Evolutionary conservation across 2,329 filamentous ascomycete genomes (phyloP), one percentile per base, ranked within the genome.

Genomic region (Helminthosporium solani): DNA sequence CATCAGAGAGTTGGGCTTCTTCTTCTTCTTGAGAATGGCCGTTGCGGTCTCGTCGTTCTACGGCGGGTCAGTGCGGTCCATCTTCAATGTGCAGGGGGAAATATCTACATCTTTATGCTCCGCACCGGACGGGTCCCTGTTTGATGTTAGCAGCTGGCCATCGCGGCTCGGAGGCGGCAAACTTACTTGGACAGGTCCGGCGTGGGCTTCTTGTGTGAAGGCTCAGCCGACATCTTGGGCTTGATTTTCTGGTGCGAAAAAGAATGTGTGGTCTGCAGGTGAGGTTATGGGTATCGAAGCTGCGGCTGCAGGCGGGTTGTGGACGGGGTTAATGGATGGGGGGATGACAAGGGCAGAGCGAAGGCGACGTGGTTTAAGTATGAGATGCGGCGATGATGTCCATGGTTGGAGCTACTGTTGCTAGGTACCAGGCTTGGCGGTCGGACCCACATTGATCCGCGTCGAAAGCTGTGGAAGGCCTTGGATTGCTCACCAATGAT

Each of bases 1-100:
- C 90, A 99, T 95, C 73, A 99, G 77, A 69, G 92, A 95, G 77
- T 99, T 99, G 64, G 91, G 91, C 89, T 99, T 99, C 91, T 99
- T 99, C 87, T 99, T 99, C 83, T 97, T 97, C 81, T 96, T 97
- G 67, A 99, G 83, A 64, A 99, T 99, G 60, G 94, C 94, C 36
- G 94, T 99, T 42, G 94, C 84, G 53, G 86, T 90, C 70, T 96
- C 94, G 72, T 96, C 88, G 65, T 90, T 85, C 85, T 95, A 57
- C 56, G 56, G 58, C 46, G 57, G 54, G 61, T 71, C 53, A 72
- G 69, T 60, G 48, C 52, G 47, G 45, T 45, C 54, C 34, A 35
- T 40, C 41, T 50, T 47, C 38, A 46, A 45, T 34, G 42, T 33
- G 30, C 34, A 41, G 44, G 28, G 33, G 49, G 46, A 18, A 31